Conservation (phyloP, 2,329 filamentous ascomycete genomes). For the Colletotrichum eremochloae region DNA sequence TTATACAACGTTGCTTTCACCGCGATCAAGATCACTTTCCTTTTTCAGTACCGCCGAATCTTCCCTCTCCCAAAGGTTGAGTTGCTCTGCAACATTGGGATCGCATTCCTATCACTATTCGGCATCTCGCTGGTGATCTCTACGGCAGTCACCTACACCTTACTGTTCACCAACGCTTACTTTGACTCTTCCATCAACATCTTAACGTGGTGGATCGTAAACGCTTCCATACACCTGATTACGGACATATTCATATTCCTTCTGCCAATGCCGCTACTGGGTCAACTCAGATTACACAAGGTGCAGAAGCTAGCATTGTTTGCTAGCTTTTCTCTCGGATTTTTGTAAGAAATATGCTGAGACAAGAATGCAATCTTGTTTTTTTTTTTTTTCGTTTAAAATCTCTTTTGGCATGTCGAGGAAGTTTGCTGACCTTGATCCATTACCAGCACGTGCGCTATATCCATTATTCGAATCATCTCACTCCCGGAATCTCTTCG, state of each 20-base stretch:
- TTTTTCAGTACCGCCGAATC: constrained; percentile 54
- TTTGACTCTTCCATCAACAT: constrained; percentile 24
- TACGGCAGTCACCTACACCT: constrained; percentile 12
- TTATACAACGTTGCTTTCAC: constrained; percentile 49
- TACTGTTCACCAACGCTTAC: not conserved
- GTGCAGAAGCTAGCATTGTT: constrained; percentile 38
- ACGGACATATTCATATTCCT: constrained; percentile 42
- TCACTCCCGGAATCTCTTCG: constrained; percentile 47
- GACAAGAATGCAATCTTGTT: not conserved
- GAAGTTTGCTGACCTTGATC: not conserved
- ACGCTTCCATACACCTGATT: constrained; percentile 38
- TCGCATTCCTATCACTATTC: constrained; percentile 38
- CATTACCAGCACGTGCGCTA: constrained; percentile 25
- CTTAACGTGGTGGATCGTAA: constrained; percentile 37
- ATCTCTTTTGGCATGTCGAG: accelerated
- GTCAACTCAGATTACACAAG: constrained; percentile 23
- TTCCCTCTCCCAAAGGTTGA: constrained; percentile 42
- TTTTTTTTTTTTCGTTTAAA: too few species aligned
- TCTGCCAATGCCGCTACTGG: constrained; percentile 39
- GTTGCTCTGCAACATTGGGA: constrained; percentile 38
- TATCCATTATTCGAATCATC: constrained; percentile 48
- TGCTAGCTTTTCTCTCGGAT: constrained; percentile 37
- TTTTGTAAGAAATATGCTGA: constrained; percentile 30
- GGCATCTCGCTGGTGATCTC: constrained; percentile 34
- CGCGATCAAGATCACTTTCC: constrained; percentile 52